These are phyloP conservation scores for Lomentospora prolificans DNA, from an alignment of 2,329 filamentous ascomycete species.

Conservation along the genomic window DNA sequence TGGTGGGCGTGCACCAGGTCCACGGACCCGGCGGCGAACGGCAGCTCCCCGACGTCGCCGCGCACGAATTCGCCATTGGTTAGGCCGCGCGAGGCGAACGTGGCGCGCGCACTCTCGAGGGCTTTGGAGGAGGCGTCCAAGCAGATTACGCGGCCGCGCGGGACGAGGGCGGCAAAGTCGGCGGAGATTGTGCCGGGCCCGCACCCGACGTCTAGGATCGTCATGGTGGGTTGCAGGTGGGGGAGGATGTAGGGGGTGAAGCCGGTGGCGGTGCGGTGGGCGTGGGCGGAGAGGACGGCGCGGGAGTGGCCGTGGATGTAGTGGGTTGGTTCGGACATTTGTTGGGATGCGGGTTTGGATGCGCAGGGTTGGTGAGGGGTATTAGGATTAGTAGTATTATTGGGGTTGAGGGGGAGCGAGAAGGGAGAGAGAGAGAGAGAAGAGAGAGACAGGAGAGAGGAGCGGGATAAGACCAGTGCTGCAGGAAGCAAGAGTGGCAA, in stretches of 20 bases:
- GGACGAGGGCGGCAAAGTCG: conserved; percentile 28
- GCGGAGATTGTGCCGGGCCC: conserved; percentile 39
- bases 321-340: conserved; percentile 9
- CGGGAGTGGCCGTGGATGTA: conserved; percentile 30
- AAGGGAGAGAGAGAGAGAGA: too few species aligned
- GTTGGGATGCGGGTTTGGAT: too few species aligned
- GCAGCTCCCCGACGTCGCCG: conserved; percentile 25
- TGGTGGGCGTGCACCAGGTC: conserved; percentile 34
- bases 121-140: conserved; percentile 25
- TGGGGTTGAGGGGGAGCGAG: too few species aligned
- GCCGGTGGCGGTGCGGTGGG: conserved; percentile 30
- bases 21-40: conserved; percentile 28
- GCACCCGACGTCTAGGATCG: conserved; percentile 37
- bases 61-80: conserved; percentile 20
- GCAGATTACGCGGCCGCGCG: conserved; percentile 27
- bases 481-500: too few species aligned
- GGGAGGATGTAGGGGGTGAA: conserved; percentile 33
- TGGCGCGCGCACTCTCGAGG: conserved; percentile 19
- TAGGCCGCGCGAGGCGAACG: conserved; percentile 13
- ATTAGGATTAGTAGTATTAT: too few species aligned
- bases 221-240: conserved; percentile 25
- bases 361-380: too few species aligned
- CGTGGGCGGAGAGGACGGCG: conserved; percentile 26
- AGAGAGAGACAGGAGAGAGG: too few species aligned
- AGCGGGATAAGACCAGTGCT: too few species aligned